Evolutionary conservation across 1,284 basidiomycete species (phyloP), one percentile per base, ranked within the genome.

Genomic region (Phellinidium pouzarii): DNA sequence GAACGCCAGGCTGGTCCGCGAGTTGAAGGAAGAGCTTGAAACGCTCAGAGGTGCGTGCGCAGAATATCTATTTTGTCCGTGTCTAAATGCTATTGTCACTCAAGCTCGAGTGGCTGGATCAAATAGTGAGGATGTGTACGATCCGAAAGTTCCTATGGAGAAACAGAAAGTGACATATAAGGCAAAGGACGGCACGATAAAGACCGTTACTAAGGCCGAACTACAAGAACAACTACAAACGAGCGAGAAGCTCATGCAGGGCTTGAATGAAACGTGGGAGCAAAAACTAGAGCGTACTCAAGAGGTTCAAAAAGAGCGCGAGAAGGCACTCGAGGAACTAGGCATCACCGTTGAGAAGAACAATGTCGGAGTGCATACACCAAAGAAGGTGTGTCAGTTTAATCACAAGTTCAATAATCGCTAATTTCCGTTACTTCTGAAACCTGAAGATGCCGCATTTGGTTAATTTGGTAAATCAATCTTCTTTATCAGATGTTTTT

Each of bases 311-410:
- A 90, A 89, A 63, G 93, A 98, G 71, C 80, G 95, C 57, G 95
- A 99, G 73, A 87, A 94, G 74, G 96, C 95, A 3, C 71, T 99
- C 46, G 96, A 99, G 70, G 95, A 98, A 70, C 73, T 99, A 58
- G 95, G 95, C 47, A 98, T 99, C 66, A 90, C 91, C 36, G 92
- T 99, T 54, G 94, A 98, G 70, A 97, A 94, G 78, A 89, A 94
- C 64, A 80, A 90, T 55, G 88, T 96, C 53, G 93, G 93, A 44
- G 92, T 99, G 47, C 93, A 97, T 73, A 94, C 95, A n/a, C 95
- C 95, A n/a, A 98, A 97, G 77, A 93, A 86, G 78, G 87, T 79
- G 36, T 17, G 50, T 31, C 22, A 50, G 44, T 54, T n/a, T 45
- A 7, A 36, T 9, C 44, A 27, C 12, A 34, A 36, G 27, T 25